Evolutionary conservation across 768 basidiomycete species (phyloP), one percentile per base, ranked within the genome.

Genomic region (Punctularia strigosozonata): DNA sequence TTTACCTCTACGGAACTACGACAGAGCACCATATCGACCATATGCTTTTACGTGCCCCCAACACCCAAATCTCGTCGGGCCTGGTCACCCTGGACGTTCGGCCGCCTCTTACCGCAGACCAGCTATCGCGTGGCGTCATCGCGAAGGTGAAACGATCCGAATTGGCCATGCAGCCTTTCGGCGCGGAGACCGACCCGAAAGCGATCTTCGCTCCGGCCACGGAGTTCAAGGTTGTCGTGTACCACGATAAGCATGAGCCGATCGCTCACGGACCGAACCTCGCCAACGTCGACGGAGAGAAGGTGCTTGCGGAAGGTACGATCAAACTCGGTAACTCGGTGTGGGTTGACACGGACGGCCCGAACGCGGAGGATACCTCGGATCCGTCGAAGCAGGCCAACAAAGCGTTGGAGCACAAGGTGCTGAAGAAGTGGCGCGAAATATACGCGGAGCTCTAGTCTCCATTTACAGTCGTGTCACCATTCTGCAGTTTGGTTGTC

Each of bases 1-100:
- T 68, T 52, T 65, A 63, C 45, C 43, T 68, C 15, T 69, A 64
- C 33, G 62, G 65, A 18, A 54, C 54, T 5, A 7, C 31, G 4
- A 31, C 40, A 30, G 47, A 60, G 31, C 34, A 39, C 20, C 55
- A 62, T 48, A 47, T 68, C 37, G 62, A 64, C 30, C 65, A 66
- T 42, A 23, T 53, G 25, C 44, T 54, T 30, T 31, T 53, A 15
- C 37, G 30, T 18, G 47, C 37, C 2, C 50, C 51, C 25, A 54
- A 54, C 17, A 45, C 43, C 15, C 53, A 52, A 39, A 15, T 54
- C 13, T 39, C 42, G 6, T 45, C 48, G n/a, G 44, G 44, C 30
- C 31, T 40, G 7, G 46, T 51, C 12, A 13, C 36, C 12, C 30
- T 47, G 4, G 40, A 46, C 25, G 19, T 47, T 19, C 40, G 30